Base-by-base conservation (phyloP, 352 stramenopile genomes). In the Pythium scleroteichum region DNA sequence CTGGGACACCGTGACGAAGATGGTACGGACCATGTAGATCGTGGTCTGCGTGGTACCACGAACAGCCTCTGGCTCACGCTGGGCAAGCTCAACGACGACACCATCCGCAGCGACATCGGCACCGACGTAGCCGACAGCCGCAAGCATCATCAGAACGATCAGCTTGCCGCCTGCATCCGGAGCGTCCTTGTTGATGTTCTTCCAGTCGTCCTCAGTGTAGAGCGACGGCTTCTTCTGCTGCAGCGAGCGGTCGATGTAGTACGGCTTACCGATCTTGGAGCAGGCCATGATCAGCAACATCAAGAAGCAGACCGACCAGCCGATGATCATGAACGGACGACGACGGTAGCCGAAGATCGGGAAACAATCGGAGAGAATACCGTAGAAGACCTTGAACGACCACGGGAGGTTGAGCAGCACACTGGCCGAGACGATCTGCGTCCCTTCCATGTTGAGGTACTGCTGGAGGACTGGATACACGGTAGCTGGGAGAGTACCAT, bases 251-350 rank as follows among this genome's bases (percentile, higher is more conserved):
- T 16, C 33, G 33, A 40, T 9, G 33, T 40, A 40, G 16, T 40
- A 40, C 33, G 33, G 33, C 33, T 16, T 40, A 9, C 33, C 33
- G 33, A 40, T 40, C 33, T 9, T 40, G 33, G 33, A 40, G 33
- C 33, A 40, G 9, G 69, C 71, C 70, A 88, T 84, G 38, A 85
- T 32, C 8, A 85, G 0, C 2, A 85, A 51, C 68, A 77, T 80
- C 6, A 72, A 23, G 5, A 79, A 40, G 40, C 68, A n/a, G n/a
- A n/a, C n/a, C n/a, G n/a, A n/a, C n/a, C n/a, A n/a, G n/a, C n/a
- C n/a, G n/a, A n/a, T n/a, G n/a, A n/a, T n/a, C n/a, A n/a, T n/a
- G n/a, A n/a, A n/a, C n/a, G n/a, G n/a, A n/a, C n/a, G n/a, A n/a
- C n/a, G n/a, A n/a, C n/a, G n/a, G n/a, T n/a, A n/a, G n/a, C n/a